Evolutionary conservation across 371 early-diverging fungal genomes (phyloP).

Genomic region (Sporodiniella umbellata): DNA sequence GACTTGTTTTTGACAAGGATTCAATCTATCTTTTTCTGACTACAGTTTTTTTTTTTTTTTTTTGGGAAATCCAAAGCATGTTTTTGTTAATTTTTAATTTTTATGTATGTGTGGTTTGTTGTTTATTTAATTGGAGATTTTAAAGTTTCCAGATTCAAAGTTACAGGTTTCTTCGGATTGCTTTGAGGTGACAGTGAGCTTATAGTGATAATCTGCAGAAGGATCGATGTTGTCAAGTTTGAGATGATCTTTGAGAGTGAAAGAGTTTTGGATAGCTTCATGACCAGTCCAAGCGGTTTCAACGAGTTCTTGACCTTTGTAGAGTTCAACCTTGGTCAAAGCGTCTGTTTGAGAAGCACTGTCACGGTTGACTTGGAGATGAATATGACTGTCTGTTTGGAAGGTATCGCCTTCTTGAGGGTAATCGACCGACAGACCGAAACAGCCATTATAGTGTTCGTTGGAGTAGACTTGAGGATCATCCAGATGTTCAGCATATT

Average conservation of each 20-base stretch:
- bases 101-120: too few relatives aligned
- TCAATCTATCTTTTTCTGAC: background rate
- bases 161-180: slow-evolving; percentile 16
- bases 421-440: slow-evolving; percentile 34
- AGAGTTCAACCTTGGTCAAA: slow-evolving; percentile 37
- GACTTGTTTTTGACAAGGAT: too few relatives aligned
- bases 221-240: slow-evolving; percentile 14
- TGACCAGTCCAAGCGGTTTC: slow-evolving; percentile 29
- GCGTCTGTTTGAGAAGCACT: slow-evolving; percentile 31
- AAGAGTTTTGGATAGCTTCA: slow-evolving; percentile 25
- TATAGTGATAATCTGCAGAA: slow-evolving; percentile 27
- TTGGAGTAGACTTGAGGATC: slow-evolving; percentile 29
- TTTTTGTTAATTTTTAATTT: slow-evolving; percentile 27
- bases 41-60: slow-evolving; percentile 1
- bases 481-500: slow-evolving; percentile 36
- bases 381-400: slow-evolving; percentile 27
- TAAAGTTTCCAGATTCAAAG: slow-evolving; percentile 24
- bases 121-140: slow-evolving; percentile 12
- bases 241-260: slow-evolving; percentile 42
- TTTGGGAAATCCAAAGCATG: slow-evolving; percentile 24
- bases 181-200: slow-evolving; percentile 16
- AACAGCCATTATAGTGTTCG: slow-evolving; percentile 38
- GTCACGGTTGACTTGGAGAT: slow-evolving; percentile 32
- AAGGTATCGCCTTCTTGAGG: slow-evolving; percentile 25
- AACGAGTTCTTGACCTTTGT: slow-evolving; percentile 27